These are phyloP conservation scores for Didymella arachidicola DNA, from an alignment of 2,329 filamentous ascomycete species.

Conservation along the genomic window DNA sequence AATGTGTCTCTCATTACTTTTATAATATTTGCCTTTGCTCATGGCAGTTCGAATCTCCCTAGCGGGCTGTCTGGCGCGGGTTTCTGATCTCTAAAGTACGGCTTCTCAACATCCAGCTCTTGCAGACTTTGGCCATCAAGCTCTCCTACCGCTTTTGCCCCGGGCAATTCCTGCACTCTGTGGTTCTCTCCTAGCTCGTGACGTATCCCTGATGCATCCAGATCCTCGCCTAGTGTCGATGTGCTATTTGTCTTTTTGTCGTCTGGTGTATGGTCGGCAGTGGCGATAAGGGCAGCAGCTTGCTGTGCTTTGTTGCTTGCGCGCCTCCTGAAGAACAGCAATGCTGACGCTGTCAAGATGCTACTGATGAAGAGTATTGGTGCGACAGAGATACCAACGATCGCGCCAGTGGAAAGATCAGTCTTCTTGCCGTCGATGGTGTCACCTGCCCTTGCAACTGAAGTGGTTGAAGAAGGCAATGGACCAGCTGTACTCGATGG, in stretches of 20 bases:
- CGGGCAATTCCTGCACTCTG: slow-evolving; percentile 20
- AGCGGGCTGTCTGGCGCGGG: slow-evolving; percentile 12
- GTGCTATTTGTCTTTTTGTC: slow-evolving; percentile 13
- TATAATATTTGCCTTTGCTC: background rate
- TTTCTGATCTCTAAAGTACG: slow-evolving; percentile 15
- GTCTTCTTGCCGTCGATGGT: background rate
- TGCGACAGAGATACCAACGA: slow-evolving; percentile 21
- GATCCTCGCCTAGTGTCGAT: slow-evolving; percentile 22
- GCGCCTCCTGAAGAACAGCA: slow-evolving; percentile 24
- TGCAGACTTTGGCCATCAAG: slow-evolving; percentile 12
- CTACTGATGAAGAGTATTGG: slow-evolving; percentile 15
- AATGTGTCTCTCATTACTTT: background rate
- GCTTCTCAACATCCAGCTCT: slow-evolving; percentile 13
- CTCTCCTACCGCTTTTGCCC: background rate
- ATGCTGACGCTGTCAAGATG: slow-evolving; percentile 6
- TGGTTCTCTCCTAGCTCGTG: slow-evolving; percentile 20
- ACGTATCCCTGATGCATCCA: slow-evolving; percentile 13
- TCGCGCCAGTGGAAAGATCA: slow-evolving; percentile 9
- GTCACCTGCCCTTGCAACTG: background rate
- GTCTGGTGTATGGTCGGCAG: background rate
- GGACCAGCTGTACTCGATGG: background rate
- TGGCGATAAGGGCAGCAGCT: slow-evolving; percentile 11
- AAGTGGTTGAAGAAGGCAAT: background rate
- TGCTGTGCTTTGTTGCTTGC: slow-evolving; percentile 20
- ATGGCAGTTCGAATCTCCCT: slow-evolving; percentile 15